Percentiles rank a stretch among this genome's conserved stretches.
Conservation (phyloP, 768 basidiomycete genomes). For the Rhizopogon vulgaris region DNA sequence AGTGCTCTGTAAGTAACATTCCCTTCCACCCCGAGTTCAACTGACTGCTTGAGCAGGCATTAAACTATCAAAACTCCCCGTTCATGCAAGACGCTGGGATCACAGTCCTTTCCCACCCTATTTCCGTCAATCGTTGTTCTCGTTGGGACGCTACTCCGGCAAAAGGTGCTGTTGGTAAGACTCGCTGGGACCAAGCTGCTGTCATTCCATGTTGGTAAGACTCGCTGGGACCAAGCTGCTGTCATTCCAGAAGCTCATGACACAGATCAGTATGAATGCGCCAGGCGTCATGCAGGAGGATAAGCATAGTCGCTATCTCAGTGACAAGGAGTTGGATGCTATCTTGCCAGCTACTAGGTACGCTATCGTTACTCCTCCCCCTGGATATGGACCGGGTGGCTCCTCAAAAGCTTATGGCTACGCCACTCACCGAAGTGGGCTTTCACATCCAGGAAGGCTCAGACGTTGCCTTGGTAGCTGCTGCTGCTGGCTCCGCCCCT, state of each 20-base stretch:
- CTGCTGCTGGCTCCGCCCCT: slow-evolving; percentile 86
- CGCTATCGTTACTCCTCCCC: slow-evolving; percentile 86
- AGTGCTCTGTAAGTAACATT: slow-evolving; percentile 15
- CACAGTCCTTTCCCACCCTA: slow-evolving; percentile 23
- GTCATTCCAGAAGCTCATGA: slow-evolving; percentile 62
- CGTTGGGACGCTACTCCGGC: slow-evolving; percentile 94
- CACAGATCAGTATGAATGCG: slow-evolving; percentile 82
- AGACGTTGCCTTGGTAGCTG: slow-evolving; percentile 80
- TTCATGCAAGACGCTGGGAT: slow-evolving; percentile 40
- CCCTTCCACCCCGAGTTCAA: background rate
- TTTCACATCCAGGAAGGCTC: slow-evolving; percentile 97
- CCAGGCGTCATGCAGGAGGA: slow-evolving; percentile 83
- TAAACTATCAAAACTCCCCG: slow-evolving; percentile 34
- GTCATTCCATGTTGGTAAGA: too few species aligned
- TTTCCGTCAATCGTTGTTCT: slow-evolving; percentile 59
- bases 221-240: slow-evolving; percentile 97
- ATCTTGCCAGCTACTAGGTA: slow-evolving; percentile 86
- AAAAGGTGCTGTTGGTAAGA: slow-evolving; percentile 53
- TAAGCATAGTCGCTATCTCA: slow-evolving; percentile 93
- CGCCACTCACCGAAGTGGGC: slow-evolving; percentile 51
- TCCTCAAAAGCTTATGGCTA: slow-evolving; percentile 57
- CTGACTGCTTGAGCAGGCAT: slow-evolving; percentile 16
- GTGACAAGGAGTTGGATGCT: too few species aligned
- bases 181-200: too few species aligned
- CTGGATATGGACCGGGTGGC: slow-evolving; percentile 80